Evolutionary conservation across 2,329 filamentous ascomycete species (phyloP).

Genomic region (Plenodomus biglobosus): DNA sequence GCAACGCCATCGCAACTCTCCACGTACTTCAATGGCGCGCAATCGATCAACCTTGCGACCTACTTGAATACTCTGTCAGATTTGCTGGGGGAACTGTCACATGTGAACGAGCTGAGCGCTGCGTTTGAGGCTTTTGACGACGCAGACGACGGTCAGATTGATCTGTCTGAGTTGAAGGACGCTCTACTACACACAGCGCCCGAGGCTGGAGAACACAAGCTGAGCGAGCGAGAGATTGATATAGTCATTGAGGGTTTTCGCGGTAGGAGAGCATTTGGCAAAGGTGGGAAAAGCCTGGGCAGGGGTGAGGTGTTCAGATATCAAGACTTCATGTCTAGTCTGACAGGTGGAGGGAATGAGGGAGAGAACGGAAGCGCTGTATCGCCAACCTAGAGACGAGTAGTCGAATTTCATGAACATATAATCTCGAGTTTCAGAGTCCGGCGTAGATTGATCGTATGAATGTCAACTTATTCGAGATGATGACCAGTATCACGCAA

Average conservation of each 20-base stretch:
- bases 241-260: conserved; percentile 85
- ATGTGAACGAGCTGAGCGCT: conserved; percentile 76
- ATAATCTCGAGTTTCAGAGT: no score
- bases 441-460: no score
- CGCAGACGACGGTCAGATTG: conserved; percentile 90
- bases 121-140: conserved; percentile 96
- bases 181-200: conserved; percentile 80
- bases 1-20: conserved; percentile 70
- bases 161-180: conserved; percentile 77
- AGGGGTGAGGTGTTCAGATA: conserved; percentile 91
- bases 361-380: conserved; percentile 22
- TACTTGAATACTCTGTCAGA: conserved; percentile 83
- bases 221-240: conserved; percentile 67
- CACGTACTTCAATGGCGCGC: conserved; percentile 72
- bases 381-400: not conserved
- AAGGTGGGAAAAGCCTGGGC: conserved; percentile 51
- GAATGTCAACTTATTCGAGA: no score
- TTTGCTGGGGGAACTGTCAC: conserved; percentile 72
- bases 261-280: conserved; percentile 78
- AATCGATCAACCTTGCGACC: conserved; percentile 77
- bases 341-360: conserved; percentile 44
- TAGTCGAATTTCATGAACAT: no score
- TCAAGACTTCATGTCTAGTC: conserved; percentile 76
- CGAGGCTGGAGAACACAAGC: conserved; percentile 52
- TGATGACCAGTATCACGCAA: no score